A percentile compares a stretch with the other conserved stretches of the same genome.
Conservation (phyloP, 2,329 filamentous ascomycete species). For the Neonectria neomacrospora region DNA sequence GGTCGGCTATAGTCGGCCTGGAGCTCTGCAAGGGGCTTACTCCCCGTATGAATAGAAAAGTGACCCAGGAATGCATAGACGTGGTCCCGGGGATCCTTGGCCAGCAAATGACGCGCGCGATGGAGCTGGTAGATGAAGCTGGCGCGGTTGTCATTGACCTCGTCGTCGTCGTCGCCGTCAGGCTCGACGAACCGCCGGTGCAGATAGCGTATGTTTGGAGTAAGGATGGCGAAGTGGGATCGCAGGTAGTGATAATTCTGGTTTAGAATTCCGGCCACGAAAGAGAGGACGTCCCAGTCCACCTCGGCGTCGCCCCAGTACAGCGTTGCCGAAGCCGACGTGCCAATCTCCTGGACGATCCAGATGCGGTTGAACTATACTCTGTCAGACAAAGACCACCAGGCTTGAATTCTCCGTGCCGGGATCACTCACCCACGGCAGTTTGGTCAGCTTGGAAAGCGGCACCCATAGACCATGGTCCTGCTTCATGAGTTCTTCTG, state of each 20-base stretch:
- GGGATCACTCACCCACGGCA: conserved; percentile 48
- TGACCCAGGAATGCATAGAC: conserved; percentile 52
- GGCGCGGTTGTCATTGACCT: conserved; percentile 46
- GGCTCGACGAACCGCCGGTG: conserved; percentile 50
- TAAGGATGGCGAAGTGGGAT: conserved; percentile 45
- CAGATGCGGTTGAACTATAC: conserved; percentile 50
- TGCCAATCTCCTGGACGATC: conserved; percentile 54
- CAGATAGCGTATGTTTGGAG: conserved; percentile 49
- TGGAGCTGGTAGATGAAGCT: conserved; percentile 52
- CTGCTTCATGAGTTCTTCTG: conserved; percentile 45
- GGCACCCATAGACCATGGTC: conserved; percentile 46
- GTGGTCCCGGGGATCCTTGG: conserved; percentile 49
- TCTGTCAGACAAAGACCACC: conserved; percentile 2
- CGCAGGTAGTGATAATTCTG: conserved; percentile 49
- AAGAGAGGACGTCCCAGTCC: conserved; percentile 48
- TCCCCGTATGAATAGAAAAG: conserved; percentile 44
- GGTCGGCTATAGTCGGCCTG: conserved; percentile 46
- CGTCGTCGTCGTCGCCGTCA: conserved; percentile 38
- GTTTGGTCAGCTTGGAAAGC: conserved; percentile 47
- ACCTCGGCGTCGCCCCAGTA: conserved; percentile 50
- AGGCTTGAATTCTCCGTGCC: background rate
- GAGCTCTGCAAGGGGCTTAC: conserved; percentile 39
- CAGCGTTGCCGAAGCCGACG: conserved; percentile 46
- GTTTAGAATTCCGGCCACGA: conserved; percentile 47
- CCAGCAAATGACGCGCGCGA: conserved; percentile 47